Conservation (phyloP, 352 stramenopile genomes). For the Phytophthora vignae region DNA sequence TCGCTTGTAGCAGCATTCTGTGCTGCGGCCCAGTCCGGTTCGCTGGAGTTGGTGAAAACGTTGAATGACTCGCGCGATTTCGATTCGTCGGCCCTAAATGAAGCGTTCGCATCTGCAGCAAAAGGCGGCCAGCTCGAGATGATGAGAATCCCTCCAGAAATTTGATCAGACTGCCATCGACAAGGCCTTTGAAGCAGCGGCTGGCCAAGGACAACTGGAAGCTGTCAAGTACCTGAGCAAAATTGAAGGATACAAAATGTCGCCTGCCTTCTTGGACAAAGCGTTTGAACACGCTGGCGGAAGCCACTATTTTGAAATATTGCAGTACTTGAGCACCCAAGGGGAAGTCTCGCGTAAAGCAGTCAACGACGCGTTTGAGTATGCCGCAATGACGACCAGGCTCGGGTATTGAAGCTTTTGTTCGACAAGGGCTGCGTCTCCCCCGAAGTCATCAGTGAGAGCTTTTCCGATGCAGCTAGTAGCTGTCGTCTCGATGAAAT, state of each 20-base stretch:
- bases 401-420: not conserved
- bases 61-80: not conserved
- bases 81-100: not conserved
- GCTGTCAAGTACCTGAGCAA: not conserved
- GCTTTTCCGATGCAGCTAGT: not conserved
- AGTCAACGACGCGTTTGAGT: not conserved
- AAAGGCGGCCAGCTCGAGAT: conserved; percentile 1
- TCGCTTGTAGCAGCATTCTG: not conserved
- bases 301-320: not conserved
- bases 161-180: not conserved
- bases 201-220: not conserved
- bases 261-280: not conserved
- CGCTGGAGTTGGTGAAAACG: conserved; percentile 2
- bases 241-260: not conserved
- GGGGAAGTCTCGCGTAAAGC: not conserved
- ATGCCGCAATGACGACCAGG: not conserved
- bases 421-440: not conserved
- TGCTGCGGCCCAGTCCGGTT: not conserved
- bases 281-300: not conserved
- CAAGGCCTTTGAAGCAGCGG: not conserved
- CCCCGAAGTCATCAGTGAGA: not conserved
- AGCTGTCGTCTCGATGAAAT: conserved; percentile 2
- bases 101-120: conserved; percentile 6
- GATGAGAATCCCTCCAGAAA: not conserved
- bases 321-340: not conserved